Evolutionary conservation across 129 eudicot species (phyloP), one percentile per base, ranked within the genome.

Genomic region (Glebionis coronaria): DNA sequence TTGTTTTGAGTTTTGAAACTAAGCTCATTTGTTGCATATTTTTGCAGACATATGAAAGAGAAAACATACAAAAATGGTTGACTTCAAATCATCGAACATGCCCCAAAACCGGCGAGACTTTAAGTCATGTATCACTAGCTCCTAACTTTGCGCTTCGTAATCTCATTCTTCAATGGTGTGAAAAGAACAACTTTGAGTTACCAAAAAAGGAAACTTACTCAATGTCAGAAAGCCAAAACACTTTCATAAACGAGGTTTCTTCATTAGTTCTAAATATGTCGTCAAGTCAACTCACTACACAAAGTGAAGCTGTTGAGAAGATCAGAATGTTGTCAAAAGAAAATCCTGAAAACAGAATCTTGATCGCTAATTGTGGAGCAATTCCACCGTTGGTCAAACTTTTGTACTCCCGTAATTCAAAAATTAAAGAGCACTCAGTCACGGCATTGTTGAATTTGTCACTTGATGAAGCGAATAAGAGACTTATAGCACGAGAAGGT

Each of bases 131-230:
- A 62, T 68, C 78, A n/a, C 64, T 85, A 13, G 89, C 91, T 14
- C 91, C 91, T n/a, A 88, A 88, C 42, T 82, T 80, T 61, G 91
- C 65, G 5, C 91, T 88, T 29, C 80, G 80, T 29, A 85, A 85
- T 63, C 83, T 88, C 44, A 88, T 88, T 18, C 71, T 69, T 9
- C 96, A 88, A 61, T 88, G 96, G 96, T 85, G 96, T 44, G 85
- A 85, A 47, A 82, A 82, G 67, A 85, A 88, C 71, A 82, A 82
- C 55, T 75, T 78, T 10, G 79, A 85, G 28, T 75, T 88, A 6
- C 88, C 91, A 44, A 70, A 59, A 38, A 82, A 80, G 72, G 84
- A 79, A 56, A 64, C 49, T 21, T 56, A 12, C 18, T 70, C 65
- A 21, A 74, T 62, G 29, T 56, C 76, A 10, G 78, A 82, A 40